phyloP scores from a whole-genome alignment of 208 protist species.

The Acanthamoeba lenticulata region DNA sequence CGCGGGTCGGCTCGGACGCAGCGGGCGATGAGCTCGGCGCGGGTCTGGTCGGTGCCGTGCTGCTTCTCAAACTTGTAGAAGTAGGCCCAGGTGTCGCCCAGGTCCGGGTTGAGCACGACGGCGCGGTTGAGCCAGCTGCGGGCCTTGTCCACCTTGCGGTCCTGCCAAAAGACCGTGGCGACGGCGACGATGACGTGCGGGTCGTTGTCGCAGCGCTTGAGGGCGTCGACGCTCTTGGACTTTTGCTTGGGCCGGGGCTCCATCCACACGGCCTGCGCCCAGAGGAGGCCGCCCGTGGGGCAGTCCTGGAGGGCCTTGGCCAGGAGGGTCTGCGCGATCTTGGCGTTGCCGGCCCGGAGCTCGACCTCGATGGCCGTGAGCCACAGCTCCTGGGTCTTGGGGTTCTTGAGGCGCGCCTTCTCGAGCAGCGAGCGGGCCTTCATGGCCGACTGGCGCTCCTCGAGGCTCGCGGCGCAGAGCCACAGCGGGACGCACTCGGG shows the following conservation, averaged over 20 bases:
- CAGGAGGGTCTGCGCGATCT: conserved; percentile 71
- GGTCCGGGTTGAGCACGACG: conserved; percentile 82
- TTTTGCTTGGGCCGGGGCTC: conserved; percentile 84
- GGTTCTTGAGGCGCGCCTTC: conserved; percentile 84
- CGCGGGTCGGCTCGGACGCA: conserved; percentile 45
- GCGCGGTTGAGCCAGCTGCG: conserved; percentile 88
- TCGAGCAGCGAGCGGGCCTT: conserved; percentile 87
- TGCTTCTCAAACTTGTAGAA: conserved; percentile 89
- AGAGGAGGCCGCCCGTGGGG: conserved; percentile 88
- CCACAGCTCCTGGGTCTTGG: conserved; percentile 85
- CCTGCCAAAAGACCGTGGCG: conserved; percentile 89
- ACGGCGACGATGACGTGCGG: conserved; percentile 87
- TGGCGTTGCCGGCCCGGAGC: conserved; percentile 49
- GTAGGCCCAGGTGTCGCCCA: conserved; percentile 91
- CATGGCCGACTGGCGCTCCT: conserved; percentile 57
- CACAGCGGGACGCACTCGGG: conserved; percentile 87
- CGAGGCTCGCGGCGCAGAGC: conserved; percentile 82
- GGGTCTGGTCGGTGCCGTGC: conserved; percentile 77
- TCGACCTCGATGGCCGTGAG: conserved; percentile 83
- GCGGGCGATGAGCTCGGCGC: conserved; percentile 1
- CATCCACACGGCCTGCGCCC: conserved; percentile 89
- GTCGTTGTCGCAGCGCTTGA: conserved; percentile 89
- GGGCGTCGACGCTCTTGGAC: conserved; percentile 85
- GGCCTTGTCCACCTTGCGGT: conserved; percentile 89
- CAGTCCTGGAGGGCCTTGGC: conserved; percentile 87